Evolutionary conservation across 805 yeast species (phyloP).

Genomic region (Candida broadrunensis): DNA sequence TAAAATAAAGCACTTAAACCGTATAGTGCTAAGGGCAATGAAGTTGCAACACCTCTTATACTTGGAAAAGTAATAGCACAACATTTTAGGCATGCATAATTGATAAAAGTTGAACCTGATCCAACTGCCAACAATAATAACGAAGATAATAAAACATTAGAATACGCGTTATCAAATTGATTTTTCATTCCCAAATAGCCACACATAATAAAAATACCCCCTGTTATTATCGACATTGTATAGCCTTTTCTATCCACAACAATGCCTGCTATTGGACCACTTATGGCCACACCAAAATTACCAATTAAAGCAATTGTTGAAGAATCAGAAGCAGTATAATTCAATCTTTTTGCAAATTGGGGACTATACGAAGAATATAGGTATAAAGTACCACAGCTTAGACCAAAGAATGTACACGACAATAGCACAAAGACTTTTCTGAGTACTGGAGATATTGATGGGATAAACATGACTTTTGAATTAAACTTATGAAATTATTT

Average conservation of each 20-base stretch:
- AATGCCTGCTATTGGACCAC: slow-evolving; percentile 68
- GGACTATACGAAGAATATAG: slow-evolving; percentile 77
- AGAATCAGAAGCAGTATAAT: slow-evolving; percentile 59
- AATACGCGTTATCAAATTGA: slow-evolving; percentile 43
- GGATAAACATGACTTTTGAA: neutral
- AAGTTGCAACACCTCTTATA: slow-evolving; percentile 69
- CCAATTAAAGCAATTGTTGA: slow-evolving; percentile 67
- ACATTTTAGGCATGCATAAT: slow-evolving; percentile 66
- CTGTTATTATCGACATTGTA: slow-evolving; percentile 47
- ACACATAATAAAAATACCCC: slow-evolving; percentile 44
- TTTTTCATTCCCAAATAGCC: slow-evolving; percentile 58
- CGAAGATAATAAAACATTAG: slow-evolving; percentile 42
- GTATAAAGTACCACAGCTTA: slow-evolving; percentile 72
- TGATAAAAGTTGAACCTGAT: slow-evolving; percentile 63
- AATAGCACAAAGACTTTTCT: slow-evolving; percentile 21
- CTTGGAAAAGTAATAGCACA: slow-evolving; percentile 69
- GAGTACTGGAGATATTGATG: slow-evolving; percentile 13
- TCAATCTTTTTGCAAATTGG: slow-evolving; percentile 59
- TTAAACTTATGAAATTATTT: too few species aligned
- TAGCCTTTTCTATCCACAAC: slow-evolving; percentile 66
- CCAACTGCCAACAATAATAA: slow-evolving; percentile 57
- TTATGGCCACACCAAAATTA: slow-evolving; percentile 56
- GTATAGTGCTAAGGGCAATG: slow-evolving; percentile 70
- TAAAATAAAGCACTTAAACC: slow-evolving; percentile 72
- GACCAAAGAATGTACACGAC: slow-evolving; percentile 41